Conservation (phyloP, 2,329 filamentous ascomycete genomes). For the Ceratocystis eucalypticola region DNA sequence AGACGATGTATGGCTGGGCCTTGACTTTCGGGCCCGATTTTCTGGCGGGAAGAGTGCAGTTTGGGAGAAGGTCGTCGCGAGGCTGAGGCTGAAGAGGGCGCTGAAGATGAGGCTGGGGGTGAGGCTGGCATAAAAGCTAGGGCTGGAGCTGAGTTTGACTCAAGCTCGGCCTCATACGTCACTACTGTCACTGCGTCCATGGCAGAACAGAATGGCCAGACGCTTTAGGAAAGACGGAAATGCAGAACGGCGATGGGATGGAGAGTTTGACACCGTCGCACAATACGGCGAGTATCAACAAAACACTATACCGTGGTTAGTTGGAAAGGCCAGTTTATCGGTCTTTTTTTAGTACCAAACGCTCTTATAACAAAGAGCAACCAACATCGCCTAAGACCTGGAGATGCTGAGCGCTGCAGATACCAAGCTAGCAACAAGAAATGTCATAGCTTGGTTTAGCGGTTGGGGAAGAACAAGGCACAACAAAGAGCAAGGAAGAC, state of each 20-base stretch:
- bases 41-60: background rate
- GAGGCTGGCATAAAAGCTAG: background rate
- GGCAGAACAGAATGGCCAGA: background rate
- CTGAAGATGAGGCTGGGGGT: background rate
- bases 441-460: slow-evolving; percentile 2
- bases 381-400: background rate
- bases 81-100: background rate
- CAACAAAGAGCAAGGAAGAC: background rate
- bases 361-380: background rate
- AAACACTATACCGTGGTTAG: too few relatives aligned
- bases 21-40: background rate
- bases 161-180: slow-evolving; percentile 6
- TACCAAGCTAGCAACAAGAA: background rate
- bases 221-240: background rate
- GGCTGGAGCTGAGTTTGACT: background rate
- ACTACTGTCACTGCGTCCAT: background rate
- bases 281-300: too few relatives aligned
- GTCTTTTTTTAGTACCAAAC: background rate
- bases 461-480: background rate
- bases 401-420: background rate
- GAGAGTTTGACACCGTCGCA: background rate
- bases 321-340: too few relatives aligned
- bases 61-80: background rate
- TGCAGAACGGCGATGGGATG: background rate
- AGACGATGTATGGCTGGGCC: slow-evolving; percentile 38